Conservation (phyloP, 2,329 filamentous ascomycete species). For the Seiridium unicorne region DNA sequence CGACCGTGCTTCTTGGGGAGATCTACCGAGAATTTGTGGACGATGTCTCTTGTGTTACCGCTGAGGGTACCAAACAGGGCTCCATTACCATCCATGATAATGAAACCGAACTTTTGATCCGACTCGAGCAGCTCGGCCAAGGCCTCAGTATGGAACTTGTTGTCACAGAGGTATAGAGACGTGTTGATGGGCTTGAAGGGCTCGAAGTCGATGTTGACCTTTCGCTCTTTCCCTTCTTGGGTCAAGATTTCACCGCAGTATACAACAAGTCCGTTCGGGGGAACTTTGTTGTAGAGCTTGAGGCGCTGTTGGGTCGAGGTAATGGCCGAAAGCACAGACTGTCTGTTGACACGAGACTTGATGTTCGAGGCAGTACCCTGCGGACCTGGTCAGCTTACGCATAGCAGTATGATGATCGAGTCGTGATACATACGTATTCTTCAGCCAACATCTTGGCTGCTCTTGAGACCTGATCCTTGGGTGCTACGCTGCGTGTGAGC, state of each 20-base stretch:
- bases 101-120: slow-evolving; percentile 99
- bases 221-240: slow-evolving; percentile 95
- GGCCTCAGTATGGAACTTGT: slow-evolving; percentile 99
- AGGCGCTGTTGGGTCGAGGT: slow-evolving; percentile 98
- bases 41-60: slow-evolving; percentile 92
- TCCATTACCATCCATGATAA: slow-evolving; percentile 99
- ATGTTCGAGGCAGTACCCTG: slow-evolving; percentile 98
- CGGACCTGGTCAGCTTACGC: slow-evolving; percentile 20
- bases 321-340: slow-evolving; percentile 96
- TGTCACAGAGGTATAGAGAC: slow-evolving; percentile 98
- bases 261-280: slow-evolving; percentile 93
- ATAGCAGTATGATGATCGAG: neutral
- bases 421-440: slow-evolving; percentile 78
- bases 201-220: slow-evolving; percentile 99
- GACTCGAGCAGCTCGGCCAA: slow-evolving; percentile 96
- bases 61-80: slow-evolving; percentile 95
- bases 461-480: slow-evolving; percentile 96
- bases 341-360: slow-evolving; percentile 98
- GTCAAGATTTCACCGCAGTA: slow-evolving; percentile 99
- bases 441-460: slow-evolving; percentile 99
- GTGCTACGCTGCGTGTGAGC: slow-evolving; percentile 54
- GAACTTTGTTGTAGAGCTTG: slow-evolving; percentile 98
- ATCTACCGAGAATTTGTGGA: slow-evolving; percentile 98
- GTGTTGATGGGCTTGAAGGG: slow-evolving; percentile 99
- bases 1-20: slow-evolving; percentile 99